phyloP scores from a whole-genome alignment of 768 basidiomycete species.

The Amanita exitialis region DNA sequence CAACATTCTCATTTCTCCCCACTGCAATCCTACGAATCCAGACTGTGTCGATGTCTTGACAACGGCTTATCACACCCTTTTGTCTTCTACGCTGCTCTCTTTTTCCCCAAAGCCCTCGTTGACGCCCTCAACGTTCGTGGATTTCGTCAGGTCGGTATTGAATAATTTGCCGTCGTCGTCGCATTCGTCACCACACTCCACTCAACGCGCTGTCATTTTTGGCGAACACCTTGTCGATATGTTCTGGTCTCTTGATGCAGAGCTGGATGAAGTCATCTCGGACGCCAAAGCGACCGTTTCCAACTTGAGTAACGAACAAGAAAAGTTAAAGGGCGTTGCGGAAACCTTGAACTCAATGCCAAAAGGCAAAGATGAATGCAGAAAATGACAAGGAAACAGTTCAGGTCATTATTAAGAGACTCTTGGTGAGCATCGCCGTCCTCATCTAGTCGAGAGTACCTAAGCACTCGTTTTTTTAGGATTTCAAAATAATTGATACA shows the following conservation, averaged over 20 bases:
- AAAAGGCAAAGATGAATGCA: slow-evolving; percentile 37
- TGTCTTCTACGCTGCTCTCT: slow-evolving; percentile 46
- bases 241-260: slow-evolving; percentile 72
- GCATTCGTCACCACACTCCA: slow-evolving; percentile 38
- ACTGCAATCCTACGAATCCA: slow-evolving; percentile 47
- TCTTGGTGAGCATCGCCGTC: slow-evolving; percentile 38
- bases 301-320: slow-evolving; percentile 18
- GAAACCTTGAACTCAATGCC: slow-evolving; percentile 24
- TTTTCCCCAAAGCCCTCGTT: slow-evolving; percentile 42
- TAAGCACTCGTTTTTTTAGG: slow-evolving; percentile 27
- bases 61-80: slow-evolving; percentile 59
- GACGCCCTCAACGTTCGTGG: slow-evolving; percentile 39
- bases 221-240: slow-evolving; percentile 71
- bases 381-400: slow-evolving; percentile 60
- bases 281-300: slow-evolving; percentile 40
- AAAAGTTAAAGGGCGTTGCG: slow-evolving; percentile 17
- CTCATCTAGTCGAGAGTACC: slow-evolving; percentile 3
- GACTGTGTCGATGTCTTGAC: slow-evolving; percentile 45
- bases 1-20: slow-evolving; percentile 46
- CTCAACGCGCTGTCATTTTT: slow-evolving; percentile 34
- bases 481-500: slow-evolving; percentile 43
- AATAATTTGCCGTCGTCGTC: slow-evolving; percentile 62
- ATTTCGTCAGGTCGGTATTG: slow-evolving; percentile 57
- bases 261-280: slow-evolving; percentile 58
- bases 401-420: slow-evolving; percentile 43